A percentile compares a stretch with the other conserved stretches of the same genome.
phyloP scores from a whole-genome alignment of 306 rosid genomes.

The Dryas octopetala region DNA sequence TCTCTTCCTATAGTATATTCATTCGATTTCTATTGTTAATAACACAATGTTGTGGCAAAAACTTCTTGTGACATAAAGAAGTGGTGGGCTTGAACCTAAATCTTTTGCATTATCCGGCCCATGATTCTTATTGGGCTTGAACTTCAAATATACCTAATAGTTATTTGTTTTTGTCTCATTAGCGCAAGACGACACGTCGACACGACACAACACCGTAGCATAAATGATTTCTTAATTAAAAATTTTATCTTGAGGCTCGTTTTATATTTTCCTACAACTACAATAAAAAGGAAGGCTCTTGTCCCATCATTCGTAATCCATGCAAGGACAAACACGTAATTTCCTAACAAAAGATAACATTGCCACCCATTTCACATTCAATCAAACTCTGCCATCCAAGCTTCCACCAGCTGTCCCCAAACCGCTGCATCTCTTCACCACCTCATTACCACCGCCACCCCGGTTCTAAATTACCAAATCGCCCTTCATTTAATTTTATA shows the following conservation, averaged over 20 bases:
- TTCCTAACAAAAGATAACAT: not conserved
- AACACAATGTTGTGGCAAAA: too few species aligned
- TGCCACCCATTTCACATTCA: slow-evolving; percentile 18
- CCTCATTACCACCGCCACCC: slow-evolving; percentile 5
- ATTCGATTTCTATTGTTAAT: too few species aligned
- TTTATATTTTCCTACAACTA: not conserved
- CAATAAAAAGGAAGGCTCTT: not conserved
- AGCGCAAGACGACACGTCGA: too few species aligned
- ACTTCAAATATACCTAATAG: not conserved
- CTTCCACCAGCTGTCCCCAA: slow-evolving; percentile 10
- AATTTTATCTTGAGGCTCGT: not conserved
- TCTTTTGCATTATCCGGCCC: not conserved
- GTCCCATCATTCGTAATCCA: slow-evolving; percentile 2
- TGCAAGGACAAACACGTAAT: slow-evolving; percentile 17
- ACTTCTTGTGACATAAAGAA: too few species aligned
- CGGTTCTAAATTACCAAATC: slow-evolving; percentile 31
- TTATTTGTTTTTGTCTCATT: too few species aligned
- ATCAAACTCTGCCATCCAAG: slow-evolving; percentile 16
- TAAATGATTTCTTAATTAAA: too few species aligned
- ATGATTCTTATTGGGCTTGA: not conserved
- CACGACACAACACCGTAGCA: too few species aligned
- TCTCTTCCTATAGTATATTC: too few species aligned
- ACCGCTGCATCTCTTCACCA: slow-evolving; percentile 2
- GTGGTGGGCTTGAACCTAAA: too few species aligned
- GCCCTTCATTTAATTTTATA: slow-evolving; percentile 9